Evolutionary conservation across 495 filamentous ascomycete species (phyloP).

Genomic region (Penicillium roqueforti): DNA sequence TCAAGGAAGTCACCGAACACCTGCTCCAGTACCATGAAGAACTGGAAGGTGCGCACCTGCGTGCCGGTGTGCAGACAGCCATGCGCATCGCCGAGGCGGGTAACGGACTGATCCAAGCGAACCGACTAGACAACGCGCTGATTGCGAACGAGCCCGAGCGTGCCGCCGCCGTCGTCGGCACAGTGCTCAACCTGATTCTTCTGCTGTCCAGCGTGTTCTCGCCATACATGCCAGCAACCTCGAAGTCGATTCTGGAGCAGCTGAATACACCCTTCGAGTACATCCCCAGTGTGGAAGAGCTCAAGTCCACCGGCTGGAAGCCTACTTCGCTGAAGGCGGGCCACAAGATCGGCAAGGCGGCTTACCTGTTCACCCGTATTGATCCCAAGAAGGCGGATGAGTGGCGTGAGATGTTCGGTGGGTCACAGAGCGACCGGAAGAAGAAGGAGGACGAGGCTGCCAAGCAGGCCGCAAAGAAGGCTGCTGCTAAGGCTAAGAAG

Average conservation of each 20-base stretch:
- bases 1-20: slow-evolving; percentile 55
- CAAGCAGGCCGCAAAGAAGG: slow-evolving; percentile 51
- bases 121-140: slow-evolving; percentile 76
- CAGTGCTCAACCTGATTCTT: slow-evolving; percentile 76
- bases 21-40: slow-evolving; percentile 67
- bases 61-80: slow-evolving; percentile 64
- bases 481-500: slow-evolving; percentile 54
- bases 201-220: slow-evolving; percentile 71
- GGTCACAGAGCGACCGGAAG: slow-evolving; percentile 58
- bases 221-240: slow-evolving; percentile 84
- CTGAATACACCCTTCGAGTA: slow-evolving; percentile 57
- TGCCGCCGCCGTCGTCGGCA: slow-evolving; percentile 72
- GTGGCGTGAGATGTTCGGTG: slow-evolving; percentile 80
- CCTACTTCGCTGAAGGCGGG: slow-evolving; percentile 58
- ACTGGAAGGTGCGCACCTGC: slow-evolving; percentile 71
- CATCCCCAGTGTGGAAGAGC: slow-evolving; percentile 55
- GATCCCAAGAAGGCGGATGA: slow-evolving; percentile 75
- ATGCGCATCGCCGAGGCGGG: slow-evolving; percentile 69
- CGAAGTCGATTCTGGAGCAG: slow-evolving; percentile 68
- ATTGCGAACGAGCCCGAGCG: slow-evolving; percentile 68
- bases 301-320: slow-evolving; percentile 56
- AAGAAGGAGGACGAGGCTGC: slow-evolving; percentile 65
- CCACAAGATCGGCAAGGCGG: slow-evolving; percentile 77
- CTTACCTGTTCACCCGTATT: slow-evolving; percentile 80
- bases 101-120: slow-evolving; percentile 77